Evolutionary conservation across 2,329 filamentous ascomycete species (phyloP), one percentile per base, ranked within the genome.

Genomic region (Fonsecaea pedrosoi): DNA sequence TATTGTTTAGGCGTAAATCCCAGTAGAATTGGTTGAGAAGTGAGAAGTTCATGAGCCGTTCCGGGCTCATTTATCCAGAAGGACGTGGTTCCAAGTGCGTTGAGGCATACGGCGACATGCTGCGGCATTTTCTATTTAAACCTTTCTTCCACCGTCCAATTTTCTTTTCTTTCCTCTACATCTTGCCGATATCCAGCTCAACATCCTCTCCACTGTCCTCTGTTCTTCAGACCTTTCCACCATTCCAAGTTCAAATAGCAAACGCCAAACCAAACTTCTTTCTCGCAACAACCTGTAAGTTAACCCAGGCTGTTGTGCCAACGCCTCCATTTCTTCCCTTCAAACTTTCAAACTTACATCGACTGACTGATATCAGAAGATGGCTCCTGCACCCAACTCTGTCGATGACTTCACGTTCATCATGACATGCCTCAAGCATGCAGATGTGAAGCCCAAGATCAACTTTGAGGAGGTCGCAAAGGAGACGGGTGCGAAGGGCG

Each of bases 361-460:
- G 15, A 55, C 53, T 55, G 25, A 55, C 12, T 10, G 5, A 32
- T n/a, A 8, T 37, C 21, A 40, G 30, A 54, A 15, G n/a, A 67
- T 67, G 65, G 57, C 69, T 6, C 66, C 69, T 18, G 6, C 48
- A 0, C 62, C 55, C 18, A 12, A n/a, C 30, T 42, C 25, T 4
- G 42, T 32, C 32, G 64, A 68, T 4, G 69, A 71, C 54, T 69
- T 72, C 60, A 65, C 58, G 13, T 69, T 72, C 53, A 65, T 72
- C 57, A 70, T 72, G 68, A 69, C 67, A 38, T 70, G 69, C 57
- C 54, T 70, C 45, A 66, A 69, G 40, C 60, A 72, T 37, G 59
- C 62, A 0, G 21, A 40, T 5, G 32, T 15, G 37, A 65, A 66
- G 32, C 53, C 64, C 59, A 69, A 70, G 35, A 60, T 65, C 35